A percentile compares a stretch with the other conserved stretches of the same genome.
phyloP scores from a whole-genome alignment of 371 early-diverging fungal genomes.

The Synchytrium microbalum region DNA sequence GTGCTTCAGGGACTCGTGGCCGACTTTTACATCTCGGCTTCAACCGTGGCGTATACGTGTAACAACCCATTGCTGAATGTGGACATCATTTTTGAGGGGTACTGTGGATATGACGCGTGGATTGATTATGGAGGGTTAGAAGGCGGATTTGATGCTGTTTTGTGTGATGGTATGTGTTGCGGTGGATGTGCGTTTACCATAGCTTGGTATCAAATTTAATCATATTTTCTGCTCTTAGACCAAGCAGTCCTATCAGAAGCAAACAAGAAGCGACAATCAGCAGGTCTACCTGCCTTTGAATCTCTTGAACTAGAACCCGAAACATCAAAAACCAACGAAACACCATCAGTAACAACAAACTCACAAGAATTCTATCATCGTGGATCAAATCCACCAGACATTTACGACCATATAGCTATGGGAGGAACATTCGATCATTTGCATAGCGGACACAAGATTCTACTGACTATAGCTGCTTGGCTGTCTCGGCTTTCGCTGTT shows the following conservation, averaged over 20 bases:
- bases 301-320: background rate
- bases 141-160: conserved; percentile 7
- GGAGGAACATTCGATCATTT: conserved; percentile 98
- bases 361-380: background rate
- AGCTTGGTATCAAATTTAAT: background rate
- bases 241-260: conserved; percentile 8
- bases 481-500: conserved; percentile 50
- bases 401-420: conserved; percentile 55
- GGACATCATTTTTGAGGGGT: conserved; percentile 21
- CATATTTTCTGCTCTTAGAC: conserved; percentile 5
- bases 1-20: conserved; percentile 8
- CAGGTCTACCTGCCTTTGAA: background rate
- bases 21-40: conserved; percentile 21
- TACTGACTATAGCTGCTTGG: conserved; percentile 76
- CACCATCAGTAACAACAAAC: too few species aligned
- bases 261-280: conserved; percentile 8
- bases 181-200: background rate
- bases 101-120: conserved; percentile 30
- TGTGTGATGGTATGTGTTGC: conserved; percentile 9
- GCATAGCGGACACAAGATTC: conserved; percentile 89
- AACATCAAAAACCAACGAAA: too few species aligned
- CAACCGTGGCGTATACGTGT: conserved; percentile 8
- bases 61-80: conserved; percentile 20
- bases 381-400: background rate
- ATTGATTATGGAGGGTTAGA: conserved; percentile 12